These are phyloP conservation scores for Fusarium udum DNA, from an alignment of 2,329 filamentous ascomycete genomes.

Conservation along the genomic window DNA sequence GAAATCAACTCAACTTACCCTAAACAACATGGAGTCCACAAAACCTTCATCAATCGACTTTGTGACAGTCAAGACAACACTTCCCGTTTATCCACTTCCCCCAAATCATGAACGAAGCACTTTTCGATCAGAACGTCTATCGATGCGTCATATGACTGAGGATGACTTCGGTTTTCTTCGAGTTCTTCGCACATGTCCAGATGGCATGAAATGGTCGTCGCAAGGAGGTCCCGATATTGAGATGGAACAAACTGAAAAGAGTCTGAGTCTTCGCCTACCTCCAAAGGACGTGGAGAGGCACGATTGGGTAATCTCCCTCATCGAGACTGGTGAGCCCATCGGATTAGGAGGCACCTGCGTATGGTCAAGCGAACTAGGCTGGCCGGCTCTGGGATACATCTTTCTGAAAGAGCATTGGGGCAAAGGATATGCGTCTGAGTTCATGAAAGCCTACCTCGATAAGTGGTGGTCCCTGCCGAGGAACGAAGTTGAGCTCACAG, in stretches of 20 bases:
- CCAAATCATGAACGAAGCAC: conserved; percentile 50
- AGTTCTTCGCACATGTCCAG: conserved; percentile 63
- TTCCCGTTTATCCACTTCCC: conserved; percentile 56
- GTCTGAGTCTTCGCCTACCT: conserved; percentile 55
- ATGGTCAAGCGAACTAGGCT: conserved; percentile 53
- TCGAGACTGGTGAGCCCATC: conserved; percentile 60
- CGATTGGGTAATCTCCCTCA: conserved; percentile 64
- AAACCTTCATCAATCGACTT: conserved; percentile 39
- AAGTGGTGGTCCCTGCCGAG: conserved; percentile 62
- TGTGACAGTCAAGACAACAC: conserved; percentile 58
- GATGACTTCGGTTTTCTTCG: conserved; percentile 62
- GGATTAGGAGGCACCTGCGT: conserved; percentile 59
- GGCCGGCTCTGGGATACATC: conserved; percentile 69
- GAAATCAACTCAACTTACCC: conserved; percentile 1
- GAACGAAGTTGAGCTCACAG: conserved; percentile 54
- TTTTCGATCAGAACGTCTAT: conserved; percentile 62
- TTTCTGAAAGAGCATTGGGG: conserved; percentile 64
- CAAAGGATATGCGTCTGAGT: conserved; percentile 66
- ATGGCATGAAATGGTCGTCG: conserved; percentile 70
- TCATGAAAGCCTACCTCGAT: conserved; percentile 57
- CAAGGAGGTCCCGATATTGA: conserved; percentile 55
- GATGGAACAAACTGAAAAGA: conserved; percentile 54
- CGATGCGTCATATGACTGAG: conserved; percentile 60
- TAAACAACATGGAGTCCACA: conserved; percentile 30
- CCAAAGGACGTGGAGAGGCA: conserved; percentile 62